A percentile compares a stretch with the other conserved stretches of the same genome.
These are phyloP conservation scores for Apophysomyces trapeziformis DNA, from an alignment of 371 early-diverging fungal species.

Conservation along the genomic window DNA sequence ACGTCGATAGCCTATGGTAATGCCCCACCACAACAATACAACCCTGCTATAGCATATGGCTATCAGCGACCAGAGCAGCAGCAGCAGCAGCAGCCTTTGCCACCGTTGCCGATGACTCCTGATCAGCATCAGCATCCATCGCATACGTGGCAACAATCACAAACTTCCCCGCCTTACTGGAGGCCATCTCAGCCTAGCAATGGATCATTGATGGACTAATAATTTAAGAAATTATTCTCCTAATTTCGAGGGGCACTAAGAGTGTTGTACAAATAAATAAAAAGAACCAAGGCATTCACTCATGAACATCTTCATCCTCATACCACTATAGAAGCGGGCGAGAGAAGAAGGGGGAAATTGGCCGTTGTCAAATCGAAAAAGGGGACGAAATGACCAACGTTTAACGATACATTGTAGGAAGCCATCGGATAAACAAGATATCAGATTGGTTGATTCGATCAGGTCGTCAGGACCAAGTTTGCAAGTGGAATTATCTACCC, in stretches of 20 bases:
- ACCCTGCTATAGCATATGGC: conserved; percentile 10
- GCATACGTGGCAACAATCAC: conserved; percentile 24
- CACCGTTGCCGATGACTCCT: conserved; percentile 15
- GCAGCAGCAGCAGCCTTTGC: conserved; percentile 16
- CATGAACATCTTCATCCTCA: background rate
- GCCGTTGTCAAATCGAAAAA: conserved; percentile 1
- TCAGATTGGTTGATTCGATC: background rate
- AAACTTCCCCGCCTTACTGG: conserved; percentile 16
- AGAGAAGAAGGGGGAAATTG: background rate
- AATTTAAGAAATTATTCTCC: background rate
- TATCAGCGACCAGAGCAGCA: conserved; percentile 27
- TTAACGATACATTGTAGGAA: background rate
- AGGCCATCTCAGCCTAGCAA: conserved; percentile 15
- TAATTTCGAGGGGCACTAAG: conserved; percentile 2
- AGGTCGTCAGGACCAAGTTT: conserved; percentile 4
- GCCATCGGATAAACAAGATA: background rate
- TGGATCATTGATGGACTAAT: conserved; percentile 17
- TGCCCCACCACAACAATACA: conserved; percentile 22
- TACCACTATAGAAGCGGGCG: background rate
- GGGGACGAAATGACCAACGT: background rate
- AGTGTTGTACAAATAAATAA: conserved; percentile 11
- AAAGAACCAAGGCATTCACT: background rate
- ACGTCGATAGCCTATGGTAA: conserved; percentile 16
- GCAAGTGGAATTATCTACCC: conserved; percentile 8
- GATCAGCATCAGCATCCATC: conserved; percentile 17